These are phyloP conservation scores for Antitrichia curtipendula DNA, from an alignment of 225 moss, liverwort and hornwort genomes.

Conservation along the genomic window DNA sequence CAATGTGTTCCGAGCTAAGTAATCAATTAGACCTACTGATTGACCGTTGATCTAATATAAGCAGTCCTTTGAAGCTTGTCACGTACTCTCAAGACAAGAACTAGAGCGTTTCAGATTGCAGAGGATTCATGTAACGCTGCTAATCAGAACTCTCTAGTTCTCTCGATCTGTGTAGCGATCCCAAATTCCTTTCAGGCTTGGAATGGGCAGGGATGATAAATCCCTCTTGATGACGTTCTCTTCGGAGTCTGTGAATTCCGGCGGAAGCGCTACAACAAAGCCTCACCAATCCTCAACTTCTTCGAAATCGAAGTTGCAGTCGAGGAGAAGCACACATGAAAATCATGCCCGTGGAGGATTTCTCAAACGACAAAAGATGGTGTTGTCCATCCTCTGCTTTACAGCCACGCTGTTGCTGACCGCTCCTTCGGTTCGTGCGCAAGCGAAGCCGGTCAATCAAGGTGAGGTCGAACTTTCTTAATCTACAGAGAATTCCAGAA, in stretches of 20 bases:
- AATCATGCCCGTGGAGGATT: neutral
- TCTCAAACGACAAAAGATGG: neutral
- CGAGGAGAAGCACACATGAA: neutral
- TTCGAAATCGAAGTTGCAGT: neutral
- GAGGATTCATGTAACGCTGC: neutral
- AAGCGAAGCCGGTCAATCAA: neutral
- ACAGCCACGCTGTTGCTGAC: neutral
- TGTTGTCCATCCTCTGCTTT: neutral
- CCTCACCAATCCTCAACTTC: neutral
- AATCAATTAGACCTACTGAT: neutral
- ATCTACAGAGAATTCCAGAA: neutral
- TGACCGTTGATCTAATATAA: neutral
- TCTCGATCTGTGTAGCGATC: neutral
- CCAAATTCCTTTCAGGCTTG: neutral
- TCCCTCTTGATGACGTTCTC: neutral
- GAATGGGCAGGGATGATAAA: neutral
- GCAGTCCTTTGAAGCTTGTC: neutral
- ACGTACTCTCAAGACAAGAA: neutral
- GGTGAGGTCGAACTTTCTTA: neutral
- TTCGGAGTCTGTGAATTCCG: neutral
- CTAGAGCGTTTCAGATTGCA: neutral
- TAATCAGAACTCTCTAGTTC: neutral
- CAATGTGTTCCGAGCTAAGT: neutral
- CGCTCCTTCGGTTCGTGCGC: neutral
- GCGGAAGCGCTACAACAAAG: neutral